These are phyloP conservation scores for Syncephalis fuscata DNA, from an alignment of 371 early-diverging fungal genomes.

Conservation along the genomic window DNA sequence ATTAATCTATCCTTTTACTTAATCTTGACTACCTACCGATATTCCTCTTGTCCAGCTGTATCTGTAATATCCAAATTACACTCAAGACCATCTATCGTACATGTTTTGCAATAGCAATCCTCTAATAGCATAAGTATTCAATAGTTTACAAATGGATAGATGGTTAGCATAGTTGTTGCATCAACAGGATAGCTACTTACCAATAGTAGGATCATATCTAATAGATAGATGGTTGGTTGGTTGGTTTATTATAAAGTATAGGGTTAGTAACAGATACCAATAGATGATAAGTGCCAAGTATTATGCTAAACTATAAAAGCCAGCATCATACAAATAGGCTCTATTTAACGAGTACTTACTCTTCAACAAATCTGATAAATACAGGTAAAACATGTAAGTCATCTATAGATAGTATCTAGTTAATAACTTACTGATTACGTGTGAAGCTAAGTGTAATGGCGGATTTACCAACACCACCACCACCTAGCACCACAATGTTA, in stretches of 20 bases:
- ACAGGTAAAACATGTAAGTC: not conserved
- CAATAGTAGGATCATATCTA: constrained; percentile 16
- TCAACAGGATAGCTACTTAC: not conserved
- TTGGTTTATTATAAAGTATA: too few species aligned
- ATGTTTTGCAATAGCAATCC: constrained; percentile 17
- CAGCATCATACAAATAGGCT: too few species aligned
- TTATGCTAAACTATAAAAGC: too few species aligned
- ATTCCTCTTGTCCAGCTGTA: constrained; percentile 19
- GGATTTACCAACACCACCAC: constrained; percentile 5
- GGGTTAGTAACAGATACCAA: too few species aligned
- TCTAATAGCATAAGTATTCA: constrained; percentile 3
- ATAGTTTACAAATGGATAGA: not conserved
- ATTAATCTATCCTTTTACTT: not conserved
- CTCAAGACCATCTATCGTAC: constrained; percentile 14
- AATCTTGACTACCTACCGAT: constrained; percentile 6
- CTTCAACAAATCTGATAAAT: constrained; percentile 2
- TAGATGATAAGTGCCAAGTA: too few species aligned
- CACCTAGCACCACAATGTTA: not conserved
- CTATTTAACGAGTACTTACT: not conserved
- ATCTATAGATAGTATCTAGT: not conserved
- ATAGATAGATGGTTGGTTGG: not conserved
- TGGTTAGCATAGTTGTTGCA: too few species aligned
- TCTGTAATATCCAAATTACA: constrained; percentile 18
- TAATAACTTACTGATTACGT: constrained; percentile 1
- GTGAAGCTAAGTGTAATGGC: constrained; percentile 3